Conservation (phyloP, 768 basidiomycete genomes). For the Favolaschia claudopus region DNA sequence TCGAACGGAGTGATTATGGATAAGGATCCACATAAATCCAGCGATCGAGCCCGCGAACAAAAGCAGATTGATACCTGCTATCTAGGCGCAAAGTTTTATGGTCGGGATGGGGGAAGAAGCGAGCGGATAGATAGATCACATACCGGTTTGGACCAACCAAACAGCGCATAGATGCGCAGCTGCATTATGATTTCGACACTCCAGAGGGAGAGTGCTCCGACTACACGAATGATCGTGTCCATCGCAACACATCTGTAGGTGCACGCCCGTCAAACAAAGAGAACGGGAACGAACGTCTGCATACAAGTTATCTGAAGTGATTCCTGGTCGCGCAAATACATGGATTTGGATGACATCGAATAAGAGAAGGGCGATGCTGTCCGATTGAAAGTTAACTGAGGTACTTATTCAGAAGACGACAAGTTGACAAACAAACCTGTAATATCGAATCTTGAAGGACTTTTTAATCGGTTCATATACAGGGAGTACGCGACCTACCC, state of each 20-base stretch:
- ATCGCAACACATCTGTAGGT: constrained; percentile 52
- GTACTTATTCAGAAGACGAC: too few relatives aligned
- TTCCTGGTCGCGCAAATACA: constrained; percentile 46
- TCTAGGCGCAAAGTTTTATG: constrained; percentile 26
- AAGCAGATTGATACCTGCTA: constrained; percentile 46
- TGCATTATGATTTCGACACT: constrained; percentile 59
- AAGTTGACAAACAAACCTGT: constrained; percentile 21
- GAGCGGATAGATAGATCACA: constrained; percentile 4
- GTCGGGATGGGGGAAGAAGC: too few relatives aligned
- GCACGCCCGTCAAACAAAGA: not conserved
- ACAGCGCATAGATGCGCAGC: constrained; percentile 53
- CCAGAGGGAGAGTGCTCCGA: constrained; percentile 56
- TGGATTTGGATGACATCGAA: constrained; percentile 57
- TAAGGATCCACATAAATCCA: constrained; percentile 50
- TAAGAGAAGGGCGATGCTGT: constrained; percentile 47
- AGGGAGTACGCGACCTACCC: constrained; percentile 38
- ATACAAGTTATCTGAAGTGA: constrained; percentile 47
- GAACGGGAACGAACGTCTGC: not conserved
- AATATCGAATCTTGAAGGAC: constrained; percentile 52
- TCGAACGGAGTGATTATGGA: constrained; percentile 45
- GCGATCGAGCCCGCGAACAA: constrained; percentile 51
- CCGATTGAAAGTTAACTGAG: not conserved
- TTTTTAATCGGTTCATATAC: too few relatives aligned
- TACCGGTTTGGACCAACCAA: constrained; percentile 48
- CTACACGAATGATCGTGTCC: constrained; percentile 51